Conservation (phyloP, 306 rosid genomes). For the Aeschynomene evenia region DNA sequence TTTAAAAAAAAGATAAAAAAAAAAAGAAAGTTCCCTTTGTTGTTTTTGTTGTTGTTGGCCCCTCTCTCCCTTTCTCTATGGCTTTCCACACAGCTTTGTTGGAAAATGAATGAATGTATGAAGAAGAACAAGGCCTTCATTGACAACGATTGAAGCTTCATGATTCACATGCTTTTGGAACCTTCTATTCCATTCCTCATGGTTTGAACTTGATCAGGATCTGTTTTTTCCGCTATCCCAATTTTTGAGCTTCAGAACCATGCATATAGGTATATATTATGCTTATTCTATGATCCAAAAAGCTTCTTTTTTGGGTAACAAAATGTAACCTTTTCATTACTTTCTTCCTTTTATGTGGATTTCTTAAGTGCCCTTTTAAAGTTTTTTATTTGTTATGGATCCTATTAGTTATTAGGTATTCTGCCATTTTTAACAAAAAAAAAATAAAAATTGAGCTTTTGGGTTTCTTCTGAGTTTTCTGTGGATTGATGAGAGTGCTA, state of each 20-base stretch:
- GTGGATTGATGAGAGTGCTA: conserved; percentile 21
- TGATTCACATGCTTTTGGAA: conserved; percentile 29
- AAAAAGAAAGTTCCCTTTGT: background rate
- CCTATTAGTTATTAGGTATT: conserved; percentile 19
- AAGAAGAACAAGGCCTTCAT: conserved; percentile 15
- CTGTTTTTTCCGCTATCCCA: conserved; percentile 36
- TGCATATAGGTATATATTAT: conserved; percentile 46
- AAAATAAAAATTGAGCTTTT: conserved; percentile 36
- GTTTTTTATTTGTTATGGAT: conserved; percentile 37
- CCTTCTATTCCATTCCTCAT: conserved; percentile 42
- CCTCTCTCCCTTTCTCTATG: conserved; percentile 38
- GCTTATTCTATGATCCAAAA: conserved; percentile 38
- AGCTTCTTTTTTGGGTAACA: conserved; percentile 20
- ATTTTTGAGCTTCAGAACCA: conserved; percentile 43
- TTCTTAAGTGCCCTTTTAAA: conserved; percentile 22
- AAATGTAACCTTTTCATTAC: background rate
- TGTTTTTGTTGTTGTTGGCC: conserved; percentile 26
- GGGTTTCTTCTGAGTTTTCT: conserved; percentile 35
- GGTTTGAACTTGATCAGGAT: conserved; percentile 58
- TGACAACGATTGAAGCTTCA: conserved; percentile 32
- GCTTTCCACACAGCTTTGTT: conserved; percentile 51
- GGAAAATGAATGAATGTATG: conserved; percentile 31
- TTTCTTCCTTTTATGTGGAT: background rate
- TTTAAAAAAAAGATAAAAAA: background rate
- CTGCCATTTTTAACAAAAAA: background rate